phyloP scores from a whole-genome alignment of 306 rosid species.

The Vachellia pachyceras region DNA sequence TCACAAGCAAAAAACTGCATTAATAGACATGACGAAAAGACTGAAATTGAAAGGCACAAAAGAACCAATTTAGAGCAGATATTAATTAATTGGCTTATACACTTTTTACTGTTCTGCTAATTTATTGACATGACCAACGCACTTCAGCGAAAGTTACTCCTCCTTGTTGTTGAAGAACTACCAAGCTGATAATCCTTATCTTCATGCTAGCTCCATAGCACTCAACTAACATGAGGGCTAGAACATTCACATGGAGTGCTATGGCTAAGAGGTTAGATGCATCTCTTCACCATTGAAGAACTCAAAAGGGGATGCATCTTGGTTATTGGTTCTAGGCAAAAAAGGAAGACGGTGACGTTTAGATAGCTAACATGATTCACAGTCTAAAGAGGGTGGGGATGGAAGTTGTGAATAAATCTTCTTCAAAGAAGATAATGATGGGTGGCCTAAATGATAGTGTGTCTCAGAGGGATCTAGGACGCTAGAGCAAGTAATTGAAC shows the following conservation, averaged over 20 bases:
- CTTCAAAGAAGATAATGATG: not conserved
- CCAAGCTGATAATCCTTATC: too few relatives aligned
- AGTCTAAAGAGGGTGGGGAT: not conserved
- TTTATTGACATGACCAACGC: too few relatives aligned
- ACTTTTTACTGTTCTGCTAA: too few relatives aligned
- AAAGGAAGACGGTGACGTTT: not conserved
- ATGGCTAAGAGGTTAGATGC: too few relatives aligned
- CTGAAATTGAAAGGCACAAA: not conserved
- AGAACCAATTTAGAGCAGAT: not conserved
- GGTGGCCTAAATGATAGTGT: not conserved
- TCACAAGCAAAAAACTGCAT: not conserved
- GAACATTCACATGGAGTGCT: too few relatives aligned
- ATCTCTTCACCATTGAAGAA: too few relatives aligned
- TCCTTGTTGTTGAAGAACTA: too few relatives aligned
- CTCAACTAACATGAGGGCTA: too few relatives aligned
- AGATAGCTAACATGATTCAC: not conserved
- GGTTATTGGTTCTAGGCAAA: not conserved
- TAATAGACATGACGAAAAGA: not conserved
- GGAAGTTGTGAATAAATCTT: not conserved
- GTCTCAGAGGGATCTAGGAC: not conserved
- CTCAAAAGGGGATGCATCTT: not conserved
- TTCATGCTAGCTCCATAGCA: too few relatives aligned
- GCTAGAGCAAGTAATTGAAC: not conserved
- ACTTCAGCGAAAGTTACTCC: too few relatives aligned
- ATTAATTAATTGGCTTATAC: not conserved